These are phyloP conservation scores for Phellinidium pouzarii DNA, from an alignment of 1,284 basidiomycete genomes.

Conservation along the genomic window DNA sequence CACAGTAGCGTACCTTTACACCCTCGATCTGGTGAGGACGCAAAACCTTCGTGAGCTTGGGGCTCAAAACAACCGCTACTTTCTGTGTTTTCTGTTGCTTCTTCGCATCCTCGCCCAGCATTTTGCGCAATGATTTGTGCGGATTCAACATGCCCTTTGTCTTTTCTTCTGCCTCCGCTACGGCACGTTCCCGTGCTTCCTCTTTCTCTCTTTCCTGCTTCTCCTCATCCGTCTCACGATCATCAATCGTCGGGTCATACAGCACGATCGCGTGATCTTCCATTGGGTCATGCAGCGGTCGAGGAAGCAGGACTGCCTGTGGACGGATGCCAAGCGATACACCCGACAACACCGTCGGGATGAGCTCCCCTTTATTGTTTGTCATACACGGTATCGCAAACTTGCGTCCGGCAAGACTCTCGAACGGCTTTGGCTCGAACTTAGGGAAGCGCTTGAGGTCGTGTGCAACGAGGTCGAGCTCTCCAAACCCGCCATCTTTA, in stretches of 20 bases:
- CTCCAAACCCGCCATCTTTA: slow-evolving; percentile 44
- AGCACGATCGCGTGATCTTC: slow-evolving; percentile 95
- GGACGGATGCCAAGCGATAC: slow-evolving; percentile 84
- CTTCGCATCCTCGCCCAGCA: slow-evolving; percentile 74
- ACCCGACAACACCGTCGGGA: slow-evolving; percentile 62
- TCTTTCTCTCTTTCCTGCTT: slow-evolving; percentile 61
- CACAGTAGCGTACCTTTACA: slow-evolving; percentile 66
- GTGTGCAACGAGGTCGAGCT: slow-evolving; percentile 28
- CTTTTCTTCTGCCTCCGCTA: slow-evolving; percentile 62
- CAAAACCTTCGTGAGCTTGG: slow-evolving; percentile 78
- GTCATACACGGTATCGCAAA: slow-evolving; percentile 90
- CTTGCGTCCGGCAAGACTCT: slow-evolving; percentile 46
- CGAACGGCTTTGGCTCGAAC: slow-evolving; percentile 78
- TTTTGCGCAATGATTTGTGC: slow-evolving; percentile 83
- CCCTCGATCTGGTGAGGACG: slow-evolving; percentile 98
- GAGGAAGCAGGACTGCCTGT: slow-evolving; percentile 76
- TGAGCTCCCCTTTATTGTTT: slow-evolving; percentile 67
- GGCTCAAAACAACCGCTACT: slow-evolving; percentile 96
- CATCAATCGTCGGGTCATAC: slow-evolving; percentile 95
- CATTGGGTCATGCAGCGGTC: slow-evolving; percentile 95
- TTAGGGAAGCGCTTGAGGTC: slow-evolving; percentile 75
- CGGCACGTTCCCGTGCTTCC: slow-evolving; percentile 57
- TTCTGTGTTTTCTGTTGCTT: slow-evolving; percentile 68
- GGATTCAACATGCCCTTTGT: slow-evolving; percentile 73
- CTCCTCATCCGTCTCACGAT: slow-evolving; percentile 82